Percentiles rank a stretch among this genome's conserved stretches.
These are phyloP conservation scores for Phytophthora pisi DNA, from an alignment of 352 stramenopile species.

Conservation along the genomic window DNA sequence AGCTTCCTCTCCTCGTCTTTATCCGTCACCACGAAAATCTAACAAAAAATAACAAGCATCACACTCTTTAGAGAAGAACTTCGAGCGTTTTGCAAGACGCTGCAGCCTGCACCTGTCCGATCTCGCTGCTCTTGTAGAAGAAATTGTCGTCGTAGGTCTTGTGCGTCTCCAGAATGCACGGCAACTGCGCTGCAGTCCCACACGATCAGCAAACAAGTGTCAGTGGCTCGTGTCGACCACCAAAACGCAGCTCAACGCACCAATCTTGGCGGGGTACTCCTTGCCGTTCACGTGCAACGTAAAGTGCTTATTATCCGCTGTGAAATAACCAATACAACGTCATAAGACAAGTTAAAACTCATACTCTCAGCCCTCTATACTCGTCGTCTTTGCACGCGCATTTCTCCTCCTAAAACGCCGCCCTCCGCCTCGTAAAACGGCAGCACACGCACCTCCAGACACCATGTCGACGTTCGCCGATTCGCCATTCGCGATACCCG, in stretches of 20 bases:
- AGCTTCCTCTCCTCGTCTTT: conserved; percentile 72
- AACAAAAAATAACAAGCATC: background rate
- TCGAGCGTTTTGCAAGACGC: background rate
- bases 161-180: conserved; percentile 87
- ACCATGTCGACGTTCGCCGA: conserved; percentile 77
- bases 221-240: background rate
- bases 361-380: background rate
- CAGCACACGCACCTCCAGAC: conserved; percentile 54
- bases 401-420: conserved; percentile 21
- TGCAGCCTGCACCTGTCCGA: conserved; percentile 61
- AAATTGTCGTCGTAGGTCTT: conserved; percentile 91
- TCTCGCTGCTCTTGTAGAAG: conserved; percentile 90
- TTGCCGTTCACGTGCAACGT: conserved; percentile 77
- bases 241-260: conserved; percentile 35
- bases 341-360: conserved; percentile 11
- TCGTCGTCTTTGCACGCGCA: background rate
- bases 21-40: conserved; percentile 88
- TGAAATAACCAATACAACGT: background rate
- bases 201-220: conserved; percentile 4
- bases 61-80: background rate
- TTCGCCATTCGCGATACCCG: conserved; percentile 66
- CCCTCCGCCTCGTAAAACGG: background rate
- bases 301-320: conserved; percentile 90
- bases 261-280: conserved; percentile 81
- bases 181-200: conserved; percentile 68